Base-by-base conservation (phyloP, 176 grass and related monocot species). In the Avena insularis region DNA sequence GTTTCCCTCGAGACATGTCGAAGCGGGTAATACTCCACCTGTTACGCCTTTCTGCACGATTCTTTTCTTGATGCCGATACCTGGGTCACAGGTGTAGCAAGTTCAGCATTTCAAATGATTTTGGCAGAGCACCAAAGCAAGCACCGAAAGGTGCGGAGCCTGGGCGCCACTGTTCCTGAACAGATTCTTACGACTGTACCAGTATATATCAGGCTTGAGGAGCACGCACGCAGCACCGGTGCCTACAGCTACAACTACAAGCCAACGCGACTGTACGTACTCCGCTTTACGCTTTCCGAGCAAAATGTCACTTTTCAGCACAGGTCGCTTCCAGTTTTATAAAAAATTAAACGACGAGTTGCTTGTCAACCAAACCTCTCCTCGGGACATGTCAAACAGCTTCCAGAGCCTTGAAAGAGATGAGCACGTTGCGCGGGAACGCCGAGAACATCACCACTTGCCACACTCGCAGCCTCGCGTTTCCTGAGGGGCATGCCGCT, bases 71-170 rank as follows among this genome's bases (percentile, higher is more conserved):
- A 53, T 57, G 20, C 72, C 29, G 12, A 56, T 33, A 9, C 10
- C 19, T 60, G 8, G 3, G 29, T 14, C 8, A 61, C 68, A 83
- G 58, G 74, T 56, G 47, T 75, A 75, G 48, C 33, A 75, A 49
- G 40, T 43, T 43, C 75, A 8, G 9, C 3, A 31, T 29, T 73
- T 49, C 74, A 91, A 80, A 80, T 79, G 75, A 67, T 84, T 68
- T 60, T 84, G 67, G 80, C 89, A 83, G 54, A 66, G 40, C 56
- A 78, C 36, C 75, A 10, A 90, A 90, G 84, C 58, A 81, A 59
- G 21, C 79, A 64, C 79, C 40, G 54, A 75, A 73, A 80, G 17
- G 35, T 62, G 16, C 29, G 46, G 7, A 21, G 84, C 25, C 67
- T 84, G 85, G 55, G 57, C 11, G 58, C 31, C 48, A 84, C 47